Conservation (phyloP, 345 rosid species). For the Pistacia atlantica region DNA sequence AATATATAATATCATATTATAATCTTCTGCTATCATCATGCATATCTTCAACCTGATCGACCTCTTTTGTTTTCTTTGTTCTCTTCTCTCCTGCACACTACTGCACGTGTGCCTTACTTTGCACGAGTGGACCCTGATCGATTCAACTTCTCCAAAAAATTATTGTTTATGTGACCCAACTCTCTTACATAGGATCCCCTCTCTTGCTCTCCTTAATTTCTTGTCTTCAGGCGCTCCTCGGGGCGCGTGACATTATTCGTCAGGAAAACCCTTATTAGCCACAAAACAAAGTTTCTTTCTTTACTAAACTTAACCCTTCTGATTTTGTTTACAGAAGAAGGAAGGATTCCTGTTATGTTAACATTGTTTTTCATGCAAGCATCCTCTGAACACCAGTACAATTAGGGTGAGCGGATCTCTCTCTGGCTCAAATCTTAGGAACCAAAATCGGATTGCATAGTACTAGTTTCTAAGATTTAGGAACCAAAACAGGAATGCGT, state of each 20-base stretch:
- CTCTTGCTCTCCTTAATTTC: background rate
- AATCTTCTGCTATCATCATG: slow-evolving; percentile 16
- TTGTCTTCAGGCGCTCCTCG: background rate
- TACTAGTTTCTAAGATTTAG: too few relatives aligned
- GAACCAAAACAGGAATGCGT: too few relatives aligned
- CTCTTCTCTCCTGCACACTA: background rate
- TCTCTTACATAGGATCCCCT: slow-evolving; percentile 26
- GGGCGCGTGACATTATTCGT: background rate
- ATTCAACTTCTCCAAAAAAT: slow-evolving; percentile 11
- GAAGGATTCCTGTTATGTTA: background rate
- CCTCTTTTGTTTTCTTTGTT: background rate
- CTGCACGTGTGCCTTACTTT: slow-evolving; percentile 27
- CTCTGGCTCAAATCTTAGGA: background rate
- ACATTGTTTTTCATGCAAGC: background rate
- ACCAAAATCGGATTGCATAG: too few relatives aligned
- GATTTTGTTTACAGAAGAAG: background rate
- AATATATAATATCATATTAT: too few relatives aligned
- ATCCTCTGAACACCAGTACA: background rate
- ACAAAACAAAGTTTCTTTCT: background rate
- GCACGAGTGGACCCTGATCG: slow-evolving; percentile 25
- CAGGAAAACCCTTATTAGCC: background rate
- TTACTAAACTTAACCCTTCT: background rate
- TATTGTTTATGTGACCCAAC: background rate
- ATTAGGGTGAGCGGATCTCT: background rate
- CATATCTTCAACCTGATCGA: background rate